Evolutionary conservation across 805 yeast genomes (phyloP).

Genomic region (Nakazawaea anatomiae): DNA sequence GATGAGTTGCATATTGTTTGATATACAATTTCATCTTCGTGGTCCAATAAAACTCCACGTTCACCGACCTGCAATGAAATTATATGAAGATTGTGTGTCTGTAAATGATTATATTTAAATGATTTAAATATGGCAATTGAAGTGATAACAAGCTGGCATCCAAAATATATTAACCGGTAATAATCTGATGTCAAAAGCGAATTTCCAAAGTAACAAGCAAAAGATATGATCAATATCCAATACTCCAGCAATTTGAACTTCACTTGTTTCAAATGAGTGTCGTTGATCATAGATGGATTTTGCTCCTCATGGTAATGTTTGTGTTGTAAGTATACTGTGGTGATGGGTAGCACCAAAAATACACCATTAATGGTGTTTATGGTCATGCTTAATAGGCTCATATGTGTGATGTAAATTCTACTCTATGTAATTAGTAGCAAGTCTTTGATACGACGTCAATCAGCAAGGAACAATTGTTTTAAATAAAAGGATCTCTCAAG

Average conservation of each 20-base stretch:
- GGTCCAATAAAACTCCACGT: conserved; percentile 1
- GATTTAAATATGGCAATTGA: background rate
- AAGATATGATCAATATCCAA: background rate
- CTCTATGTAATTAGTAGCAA: too few species aligned
- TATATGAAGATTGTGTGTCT: background rate
- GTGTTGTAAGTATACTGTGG: background rate
- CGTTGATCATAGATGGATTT: background rate
- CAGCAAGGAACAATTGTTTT: too few species aligned
- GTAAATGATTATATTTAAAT: background rate
- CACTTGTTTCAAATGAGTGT: background rate
- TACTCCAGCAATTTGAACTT: background rate
- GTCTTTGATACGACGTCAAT: too few species aligned
- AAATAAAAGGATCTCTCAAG: too few species aligned
- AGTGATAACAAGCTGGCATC: background rate
- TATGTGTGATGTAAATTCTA: background rate
- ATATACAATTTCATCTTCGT: background rate
- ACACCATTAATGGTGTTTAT: background rate
- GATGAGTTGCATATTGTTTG: background rate
- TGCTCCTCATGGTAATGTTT: background rate
- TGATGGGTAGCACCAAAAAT: background rate
- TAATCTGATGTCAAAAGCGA: background rate
- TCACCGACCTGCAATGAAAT: background rate
- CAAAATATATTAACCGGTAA: background rate
- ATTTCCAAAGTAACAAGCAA: background rate
- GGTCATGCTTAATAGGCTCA: background rate